Evolutionary conservation across 2,329 filamentous ascomycete species (phyloP).

Genomic region (Endothia cerciana): DNA sequence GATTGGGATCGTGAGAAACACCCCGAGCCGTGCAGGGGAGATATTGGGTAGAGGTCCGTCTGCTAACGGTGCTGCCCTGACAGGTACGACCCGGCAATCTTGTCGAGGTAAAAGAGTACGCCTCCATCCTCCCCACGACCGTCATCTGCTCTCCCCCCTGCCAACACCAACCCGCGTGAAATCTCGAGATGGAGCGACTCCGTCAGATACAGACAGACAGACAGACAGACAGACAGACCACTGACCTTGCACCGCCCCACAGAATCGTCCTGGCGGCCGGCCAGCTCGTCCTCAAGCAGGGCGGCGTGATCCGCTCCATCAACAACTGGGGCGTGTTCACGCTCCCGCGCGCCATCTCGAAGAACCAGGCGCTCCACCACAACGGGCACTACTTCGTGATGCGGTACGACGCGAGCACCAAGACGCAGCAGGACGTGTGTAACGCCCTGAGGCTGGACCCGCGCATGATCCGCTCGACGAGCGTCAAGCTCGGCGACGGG

Average conservation of each 20-base stretch:
- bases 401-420: slow-evolving; percentile 83
- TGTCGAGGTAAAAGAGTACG: slow-evolving; percentile 92
- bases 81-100: slow-evolving; percentile 92
- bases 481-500: slow-evolving; percentile 86
- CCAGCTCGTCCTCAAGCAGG: slow-evolving; percentile 77
- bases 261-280: slow-evolving; percentile 90
- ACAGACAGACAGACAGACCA: not conserved
- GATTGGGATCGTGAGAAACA: slow-evolving; percentile 82
- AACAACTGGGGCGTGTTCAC: slow-evolving; percentile 95
- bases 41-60: not conserved
- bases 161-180: not conserved
- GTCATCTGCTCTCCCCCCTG: slow-evolving; percentile 26
- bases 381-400: slow-evolving; percentile 97
- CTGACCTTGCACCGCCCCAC: not conserved
- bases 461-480: slow-evolving; percentile 82
- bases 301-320: slow-evolving; percentile 89
- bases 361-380: slow-evolving; percentile 81
- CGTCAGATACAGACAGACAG: no score
- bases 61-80: not conserved
- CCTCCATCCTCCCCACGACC: slow-evolving; percentile 29
- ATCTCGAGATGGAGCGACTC: not conserved
- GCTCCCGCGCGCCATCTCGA: slow-evolving; percentile 77
- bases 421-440: slow-evolving; percentile 75
- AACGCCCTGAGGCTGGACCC: slow-evolving; percentile 83
- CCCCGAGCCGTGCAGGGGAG: not conserved